A percentile compares a stretch with the other conserved stretches of the same genome.
Evolutionary conservation across 1,284 basidiomycete genomes (phyloP).

Genomic region (Quambalaria eucalypti): DNA sequence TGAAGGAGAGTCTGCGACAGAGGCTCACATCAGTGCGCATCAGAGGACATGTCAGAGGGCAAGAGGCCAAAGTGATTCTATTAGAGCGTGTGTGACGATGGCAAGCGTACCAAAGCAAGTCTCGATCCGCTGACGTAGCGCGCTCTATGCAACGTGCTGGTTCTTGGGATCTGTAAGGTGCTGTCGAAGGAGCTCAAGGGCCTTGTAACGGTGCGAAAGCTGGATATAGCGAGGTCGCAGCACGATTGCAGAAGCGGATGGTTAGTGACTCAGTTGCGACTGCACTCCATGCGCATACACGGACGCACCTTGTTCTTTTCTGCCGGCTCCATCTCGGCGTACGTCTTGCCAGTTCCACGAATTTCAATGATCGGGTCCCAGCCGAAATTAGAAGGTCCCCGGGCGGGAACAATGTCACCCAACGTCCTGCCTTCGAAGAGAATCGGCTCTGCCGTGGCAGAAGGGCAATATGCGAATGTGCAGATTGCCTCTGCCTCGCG

Average conservation of each 20-base stretch:
- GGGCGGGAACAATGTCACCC: conserved; percentile 74
- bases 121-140: too few species aligned
- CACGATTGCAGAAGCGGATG: neutral
- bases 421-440: conserved; percentile 88
- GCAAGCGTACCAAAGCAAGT: too few species aligned
- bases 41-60: too few species aligned
- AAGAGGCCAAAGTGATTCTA: too few species aligned
- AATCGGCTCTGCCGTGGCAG: conserved; percentile 17
- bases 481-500: conserved; percentile 80
- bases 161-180: conserved; percentile 56
- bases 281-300: neutral
- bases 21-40: too few species aligned
- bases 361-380: conserved; percentile 86
- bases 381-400: conserved; percentile 67
- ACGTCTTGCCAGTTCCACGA: conserved; percentile 61
- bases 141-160: too few species aligned
- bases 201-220: conserved; percentile 73
- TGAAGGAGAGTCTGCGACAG: too few species aligned
- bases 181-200: conserved; percentile 67
- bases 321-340: conserved; percentile 81
- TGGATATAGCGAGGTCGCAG: neutral
- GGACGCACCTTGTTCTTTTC: conserved; percentile 62
- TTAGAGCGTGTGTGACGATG: too few species aligned
- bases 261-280: neutral
- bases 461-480: conserved; percentile 78